Base-by-base conservation (phyloP, 2,329 filamentous ascomycete genomes). In the Sporothrix inflata region DNA sequence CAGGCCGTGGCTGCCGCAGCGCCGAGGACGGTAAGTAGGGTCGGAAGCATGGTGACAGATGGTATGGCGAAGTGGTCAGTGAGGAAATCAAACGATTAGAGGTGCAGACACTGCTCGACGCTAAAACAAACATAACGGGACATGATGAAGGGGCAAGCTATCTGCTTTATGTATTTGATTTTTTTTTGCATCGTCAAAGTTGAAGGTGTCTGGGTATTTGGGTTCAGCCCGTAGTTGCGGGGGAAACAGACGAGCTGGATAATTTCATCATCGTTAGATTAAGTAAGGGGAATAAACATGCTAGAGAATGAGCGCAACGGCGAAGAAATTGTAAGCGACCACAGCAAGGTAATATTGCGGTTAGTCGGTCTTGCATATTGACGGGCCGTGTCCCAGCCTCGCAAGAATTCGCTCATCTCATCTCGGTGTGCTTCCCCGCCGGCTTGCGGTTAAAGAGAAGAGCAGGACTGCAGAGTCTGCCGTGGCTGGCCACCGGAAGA, bases 311-410 rank as follows among this genome's bases (percentile, higher is more conserved):
- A 34, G 30, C 30, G 30, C 30, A 34, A 34, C 3, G 30, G 30
- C 30, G 30, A 34, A 34, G 30, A 34, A 34, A 34, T 34, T 16
- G 12, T 30, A 30, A 19, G 53, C 24, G 30, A 1, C 16, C 30
- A 8, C 53, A 24, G 53, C 30, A 34, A 5, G 3, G 30, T 24
- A 8, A 21, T 21, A 21, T 4, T 61, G 9, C 57, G 34, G 30
- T 12, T 61, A 19, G 19, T 61, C 57, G 55, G 19, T 61, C 21
- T 61, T 61, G 57, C 57, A 61, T 61, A 61, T 40, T 61, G 30
- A 5, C 57, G 57, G 57, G 6, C 57, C 57, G 34, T 61, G 57
- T 61, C 30, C 19, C 30, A 61, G 19, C n/a, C 19, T 40, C 21
- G 6, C 5, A 5, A n/a, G 38, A 60, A 61, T n/a, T 61, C 34